phyloP scores from a whole-genome alignment of 208 protist genomes.

The Novymonas esmeraldas region DNA sequence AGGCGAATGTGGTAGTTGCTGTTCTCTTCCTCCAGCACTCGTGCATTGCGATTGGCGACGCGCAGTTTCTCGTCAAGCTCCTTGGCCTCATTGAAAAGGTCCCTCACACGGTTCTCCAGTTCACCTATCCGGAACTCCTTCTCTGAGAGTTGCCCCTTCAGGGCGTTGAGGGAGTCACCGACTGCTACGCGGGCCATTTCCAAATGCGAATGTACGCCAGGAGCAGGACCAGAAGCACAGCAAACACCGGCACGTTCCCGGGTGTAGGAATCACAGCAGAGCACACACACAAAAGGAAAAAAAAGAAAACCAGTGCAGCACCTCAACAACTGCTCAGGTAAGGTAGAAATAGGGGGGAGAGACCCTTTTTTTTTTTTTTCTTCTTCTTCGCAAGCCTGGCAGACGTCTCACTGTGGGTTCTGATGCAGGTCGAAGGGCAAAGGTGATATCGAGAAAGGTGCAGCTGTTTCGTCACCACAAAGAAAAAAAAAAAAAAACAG shows the following conservation, averaged over 20 bases:
- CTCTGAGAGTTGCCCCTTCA: constrained; percentile 51
- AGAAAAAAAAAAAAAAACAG: too few species aligned
- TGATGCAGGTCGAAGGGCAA: too few species aligned
- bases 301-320: too few species aligned
- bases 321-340: too few species aligned
- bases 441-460: too few species aligned
- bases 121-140: constrained; percentile 80
- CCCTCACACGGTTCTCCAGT: constrained; percentile 67
- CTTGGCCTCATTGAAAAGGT: constrained; percentile 58
- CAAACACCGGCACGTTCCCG: background rate
- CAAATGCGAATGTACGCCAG: constrained; percentile 15
- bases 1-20: constrained; percentile 47
- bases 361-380: too few species aligned
- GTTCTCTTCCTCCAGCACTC: constrained; percentile 84
- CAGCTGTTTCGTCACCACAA: too few species aligned
- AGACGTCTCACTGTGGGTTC: too few species aligned
- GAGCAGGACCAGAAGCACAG: background rate
- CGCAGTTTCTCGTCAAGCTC: constrained; percentile 69
- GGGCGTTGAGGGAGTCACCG: constrained; percentile 10
- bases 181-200: constrained; percentile 18
- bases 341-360: too few species aligned
- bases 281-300: too few species aligned
- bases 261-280: background rate
- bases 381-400: too few species aligned
- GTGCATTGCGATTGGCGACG: constrained; percentile 71